Base-by-base conservation (phyloP, 352 stramenopile genomes). In the Pythium dissimile region DNA sequence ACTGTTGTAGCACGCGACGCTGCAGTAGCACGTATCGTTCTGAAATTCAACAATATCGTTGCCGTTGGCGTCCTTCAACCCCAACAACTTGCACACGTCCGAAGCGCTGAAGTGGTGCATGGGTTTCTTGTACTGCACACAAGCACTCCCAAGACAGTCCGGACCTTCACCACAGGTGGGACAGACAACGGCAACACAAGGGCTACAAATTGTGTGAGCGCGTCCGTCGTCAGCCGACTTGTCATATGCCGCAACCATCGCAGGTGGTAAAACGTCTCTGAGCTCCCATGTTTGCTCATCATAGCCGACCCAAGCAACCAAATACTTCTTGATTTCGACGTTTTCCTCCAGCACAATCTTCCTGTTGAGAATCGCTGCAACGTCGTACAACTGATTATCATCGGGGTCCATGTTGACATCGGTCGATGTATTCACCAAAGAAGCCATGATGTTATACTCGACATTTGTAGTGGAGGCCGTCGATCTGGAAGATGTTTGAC, bases 31-130 rank as follows among this genome's bases (percentile, higher is more conserved):
- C 2, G 32, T 37, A 21, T 60, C 52, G 21, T 60, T 60, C 12
- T 39, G 52, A 46, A 60, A 53, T 31, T 60, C 52, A 7, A 44
- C 41, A 3, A 60, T 18, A 27, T 27, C 42, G 1, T n/a, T 13
- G 10, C 52, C 52, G 34, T 35, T 30, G 0, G 30, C 20, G 23
- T 52, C 52, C 23, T 60, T 52, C 7, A 60, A 16, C 18, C 32
- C 43, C 20, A 60, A 18, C 13, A 30, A 37, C 16, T 28, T 18
- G 23, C 52, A 52, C 12, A 52, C 42, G 11, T 60, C 52, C 5
- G 52, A 23, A 9, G 52, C 52, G n/a, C 52, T 52, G 15, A 60
- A 60, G 12, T 52, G 52, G 28, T 60, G 52, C 52, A 60, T 60
- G 12, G 30, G 28, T 23, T 46, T 60, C 21, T 44, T 18, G 31